Percentiles rank a stretch among this genome's conserved stretches.
These are phyloP conservation scores for Bassia scoparia DNA, from an alignment of 148 eudicot genomes.

Conservation along the genomic window DNA sequence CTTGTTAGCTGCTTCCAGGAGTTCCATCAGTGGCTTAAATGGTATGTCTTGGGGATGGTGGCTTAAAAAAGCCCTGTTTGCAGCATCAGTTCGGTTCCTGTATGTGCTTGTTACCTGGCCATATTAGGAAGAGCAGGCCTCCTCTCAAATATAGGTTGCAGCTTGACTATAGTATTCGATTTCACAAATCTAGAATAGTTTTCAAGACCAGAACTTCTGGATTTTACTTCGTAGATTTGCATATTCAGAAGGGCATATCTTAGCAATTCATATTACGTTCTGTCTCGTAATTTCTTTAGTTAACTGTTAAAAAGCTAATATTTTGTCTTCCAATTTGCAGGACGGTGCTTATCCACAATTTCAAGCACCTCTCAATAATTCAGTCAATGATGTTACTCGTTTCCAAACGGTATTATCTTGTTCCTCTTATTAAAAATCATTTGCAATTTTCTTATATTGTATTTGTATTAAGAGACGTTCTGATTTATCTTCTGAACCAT, in stretches of 20 bases:
- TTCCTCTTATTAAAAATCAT: not conserved
- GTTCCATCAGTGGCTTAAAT: not conserved
- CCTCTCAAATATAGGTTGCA: too few species aligned
- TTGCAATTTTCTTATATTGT: too few species aligned
- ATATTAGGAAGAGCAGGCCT: too few species aligned
- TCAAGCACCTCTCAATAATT: constrained; percentile 39
- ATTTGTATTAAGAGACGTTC: not conserved
- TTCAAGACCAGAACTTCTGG: not conserved
- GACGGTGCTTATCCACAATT: constrained; percentile 45
- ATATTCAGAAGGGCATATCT: too few species aligned
- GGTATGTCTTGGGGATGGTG: not conserved
- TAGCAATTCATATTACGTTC: too few species aligned
- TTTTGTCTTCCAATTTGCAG: constrained; percentile 27
- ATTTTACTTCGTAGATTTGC: too few species aligned
- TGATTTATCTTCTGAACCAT: not conserved
- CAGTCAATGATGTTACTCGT: constrained; percentile 40
- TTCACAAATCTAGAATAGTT: too few species aligned
- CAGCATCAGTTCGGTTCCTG: too few species aligned
- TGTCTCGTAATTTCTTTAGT: too few species aligned
- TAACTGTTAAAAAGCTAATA: not conserved
- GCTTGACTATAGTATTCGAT: too few species aligned
- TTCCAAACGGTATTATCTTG: constrained; percentile 50
- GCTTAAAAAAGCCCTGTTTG: too few species aligned
- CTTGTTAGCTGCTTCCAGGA: not conserved
- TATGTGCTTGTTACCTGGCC: too few species aligned